Evolutionary conservation across 331 rosid genomes (phyloP), one percentile per base, ranked within the genome.

Genomic region (Cucumis variabilis): DNA sequence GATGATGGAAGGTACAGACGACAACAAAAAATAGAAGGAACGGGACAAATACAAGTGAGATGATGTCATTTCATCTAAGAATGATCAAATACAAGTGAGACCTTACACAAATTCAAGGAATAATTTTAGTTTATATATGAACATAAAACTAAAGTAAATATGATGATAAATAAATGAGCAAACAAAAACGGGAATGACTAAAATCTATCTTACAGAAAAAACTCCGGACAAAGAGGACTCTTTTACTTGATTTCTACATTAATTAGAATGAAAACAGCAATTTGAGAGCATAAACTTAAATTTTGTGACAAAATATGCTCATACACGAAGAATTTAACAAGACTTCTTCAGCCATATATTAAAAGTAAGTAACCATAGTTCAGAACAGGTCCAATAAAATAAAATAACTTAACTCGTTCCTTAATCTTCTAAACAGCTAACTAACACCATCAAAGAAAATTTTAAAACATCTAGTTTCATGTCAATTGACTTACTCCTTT

Each of bases 11-110:
- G 72, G 66, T 58, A 12, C 81, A 87, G 87, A 89, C 14, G 75
- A 76, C 51, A 7, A 24, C 86, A 10, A 87, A 80, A 33, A 87
- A 33, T 30, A 92, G 24, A 91, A 77, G n/a, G 89, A n/a, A n/a
- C n/a, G n/a, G n/a, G n/a, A n/a, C n/a, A n/a, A n/a, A n/a, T n/a
- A n/a, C n/a, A n/a, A n/a, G 68, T 48, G 9, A 48, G 9, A 48
- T 48, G 51, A 48, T 5, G n/a, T n/a, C n/a, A n/a, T n/a, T n/a
- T n/a, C n/a, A n/a, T n/a, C n/a, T n/a, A n/a, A n/a, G n/a, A n/a
- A n/a, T n/a, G n/a, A n/a, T n/a, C n/a, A n/a, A n/a, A n/a, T n/a
- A n/a, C n/a, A n/a, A n/a, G n/a, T n/a, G n/a, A n/a, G n/a, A n/a
- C n/a, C n/a, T n/a, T n/a, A n/a, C n/a, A n/a, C 51, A 48, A 48